Base-by-base conservation (phyloP, 768 basidiomycete species). In the Russula sp. region DNA sequence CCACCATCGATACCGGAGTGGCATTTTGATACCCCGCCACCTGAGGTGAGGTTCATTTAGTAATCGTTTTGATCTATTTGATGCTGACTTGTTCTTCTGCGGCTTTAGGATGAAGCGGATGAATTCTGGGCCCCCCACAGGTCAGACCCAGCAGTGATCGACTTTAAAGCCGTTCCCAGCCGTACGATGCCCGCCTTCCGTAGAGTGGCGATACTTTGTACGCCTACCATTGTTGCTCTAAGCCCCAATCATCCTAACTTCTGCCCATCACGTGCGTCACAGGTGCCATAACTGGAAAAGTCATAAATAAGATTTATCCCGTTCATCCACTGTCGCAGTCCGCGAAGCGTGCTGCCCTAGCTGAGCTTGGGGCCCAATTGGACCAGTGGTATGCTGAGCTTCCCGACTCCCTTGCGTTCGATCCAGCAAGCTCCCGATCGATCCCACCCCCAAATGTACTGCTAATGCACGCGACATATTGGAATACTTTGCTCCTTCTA, bases 351-450 rank as follows among this genome's bases (percentile, higher is more conserved):
- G 68, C 75, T 0, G 68, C 81, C 53, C 72, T 87, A 54, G 76
- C 75, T 1, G 75, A 79, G 43, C 71, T 90, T n/a, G 90, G 89
- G 70, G 77, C 77, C 60, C 77, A 81, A 43, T 74, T 92, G 47
- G 86, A 88, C 69, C 86, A 84, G 62, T 91, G 89, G 88, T 86
- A 82, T 65, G 77, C 86, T 51, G 77, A 80, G 29, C 77, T 92
- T 22, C 86, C 88, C 0, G 83, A 86, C 38, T 72, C 77, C 55
- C 76, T 92, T 29, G 78, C 79, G 49, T 86, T 81, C 67, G 84
- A 87, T 64, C 73, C 81, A 39, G 74, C 79, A 13, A 83, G 78
- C 65, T 80, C 81, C 67, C 76, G 81, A 51, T 73, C 71, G 9
- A 70, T 75, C 10, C 86, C 86, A 9, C 79, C 85, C 5, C 85